Evolutionary conservation across 164 flowering plant genomes (phyloP).

Genomic region (Annona squamosa): DNA sequence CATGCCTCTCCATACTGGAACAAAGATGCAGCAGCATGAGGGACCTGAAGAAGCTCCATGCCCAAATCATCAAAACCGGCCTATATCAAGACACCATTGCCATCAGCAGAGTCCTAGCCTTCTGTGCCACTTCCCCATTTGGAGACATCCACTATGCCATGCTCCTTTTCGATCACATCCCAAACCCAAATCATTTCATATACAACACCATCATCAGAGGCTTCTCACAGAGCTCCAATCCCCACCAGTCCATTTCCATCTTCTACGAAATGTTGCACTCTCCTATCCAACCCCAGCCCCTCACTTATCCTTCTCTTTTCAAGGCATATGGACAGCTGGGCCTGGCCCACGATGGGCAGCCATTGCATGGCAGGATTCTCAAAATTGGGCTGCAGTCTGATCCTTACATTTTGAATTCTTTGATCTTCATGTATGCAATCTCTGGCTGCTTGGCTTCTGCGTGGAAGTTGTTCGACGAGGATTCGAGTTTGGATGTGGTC

Average conservation of each 20-base stretch:
- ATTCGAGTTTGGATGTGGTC: slow-evolving; percentile 41
- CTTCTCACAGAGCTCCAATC: slow-evolving; percentile 52
- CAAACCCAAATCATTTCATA: slow-evolving; percentile 43
- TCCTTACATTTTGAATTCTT: slow-evolving; percentile 47
- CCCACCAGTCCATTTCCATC: slow-evolving; percentile 41
- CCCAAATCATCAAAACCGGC: slow-evolving; percentile 60
- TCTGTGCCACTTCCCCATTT: slow-evolving; percentile 41
- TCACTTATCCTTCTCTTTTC: slow-evolving; percentile 71
- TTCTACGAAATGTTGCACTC: slow-evolving; percentile 49
- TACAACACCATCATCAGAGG: slow-evolving; percentile 82
- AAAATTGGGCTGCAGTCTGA: slow-evolving; percentile 54
- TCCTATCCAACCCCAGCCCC: slow-evolving; percentile 28
- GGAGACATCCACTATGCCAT: slow-evolving; percentile 59
- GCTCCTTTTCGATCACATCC: slow-evolving; percentile 43
- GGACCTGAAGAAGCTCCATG: slow-evolving; percentile 58
- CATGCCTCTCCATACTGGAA: slow-evolving; percentile 42
- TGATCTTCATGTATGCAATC: slow-evolving; percentile 56
- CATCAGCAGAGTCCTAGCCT: slow-evolving; percentile 52
- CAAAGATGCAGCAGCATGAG: slow-evolving; percentile 48
- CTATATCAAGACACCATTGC: slow-evolving; percentile 19
- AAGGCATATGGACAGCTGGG: slow-evolving; percentile 65
- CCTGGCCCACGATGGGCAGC: slow-evolving; percentile 43
- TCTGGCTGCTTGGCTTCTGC: slow-evolving; percentile 52
- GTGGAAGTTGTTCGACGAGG: slow-evolving; percentile 38
- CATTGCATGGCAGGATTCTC: slow-evolving; percentile 60